Evolutionary conservation across 805 yeast species (phyloP).

Genomic region (Cyberlindnera bimundalis): DNA sequence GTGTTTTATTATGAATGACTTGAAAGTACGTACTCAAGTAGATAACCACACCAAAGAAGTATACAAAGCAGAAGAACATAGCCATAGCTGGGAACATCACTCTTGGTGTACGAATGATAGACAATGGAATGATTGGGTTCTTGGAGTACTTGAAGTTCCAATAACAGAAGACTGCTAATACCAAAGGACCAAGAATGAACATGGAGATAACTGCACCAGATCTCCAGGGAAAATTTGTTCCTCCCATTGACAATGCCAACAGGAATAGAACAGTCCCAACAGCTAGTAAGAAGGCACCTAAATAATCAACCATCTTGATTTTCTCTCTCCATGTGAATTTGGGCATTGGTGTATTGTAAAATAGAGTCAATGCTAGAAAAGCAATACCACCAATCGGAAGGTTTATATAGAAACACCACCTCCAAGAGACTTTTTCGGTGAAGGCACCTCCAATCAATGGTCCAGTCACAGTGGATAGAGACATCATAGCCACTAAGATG

Average conservation of each 20-base stretch:
- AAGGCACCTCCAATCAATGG: constrained; percentile 69
- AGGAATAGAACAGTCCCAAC: constrained; percentile 41
- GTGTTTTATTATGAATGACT: constrained; percentile 33
- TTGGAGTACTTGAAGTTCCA: constrained; percentile 8
- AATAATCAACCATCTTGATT: constrained; percentile 41
- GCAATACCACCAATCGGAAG: constrained; percentile 54
- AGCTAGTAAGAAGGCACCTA: constrained; percentile 43
- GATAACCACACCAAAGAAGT: constrained; percentile 2
- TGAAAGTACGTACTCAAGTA: constrained; percentile 9
- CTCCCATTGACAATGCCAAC: constrained; percentile 52
- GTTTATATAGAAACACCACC: constrained; percentile 68
- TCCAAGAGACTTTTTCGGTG: constrained; percentile 56
- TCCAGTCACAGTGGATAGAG: constrained; percentile 52
- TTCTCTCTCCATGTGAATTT: constrained; percentile 35
- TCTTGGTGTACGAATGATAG: not conserved
- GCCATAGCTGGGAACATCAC: constrained; percentile 1
- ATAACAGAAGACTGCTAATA: not conserved
- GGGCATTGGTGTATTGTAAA: constrained; percentile 40
- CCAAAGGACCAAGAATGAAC: constrained; percentile 3
- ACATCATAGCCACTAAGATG: constrained; percentile 32
- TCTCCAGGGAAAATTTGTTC: constrained; percentile 29
- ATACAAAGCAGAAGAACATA: constrained; percentile 4
- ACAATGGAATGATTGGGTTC: constrained; percentile 24
- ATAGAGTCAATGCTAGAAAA: constrained; percentile 31
- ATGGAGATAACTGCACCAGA: constrained; percentile 9